Evolutionary conservation across 768 basidiomycete genomes (phyloP).

Genomic region (Amyloporia xantha): DNA sequence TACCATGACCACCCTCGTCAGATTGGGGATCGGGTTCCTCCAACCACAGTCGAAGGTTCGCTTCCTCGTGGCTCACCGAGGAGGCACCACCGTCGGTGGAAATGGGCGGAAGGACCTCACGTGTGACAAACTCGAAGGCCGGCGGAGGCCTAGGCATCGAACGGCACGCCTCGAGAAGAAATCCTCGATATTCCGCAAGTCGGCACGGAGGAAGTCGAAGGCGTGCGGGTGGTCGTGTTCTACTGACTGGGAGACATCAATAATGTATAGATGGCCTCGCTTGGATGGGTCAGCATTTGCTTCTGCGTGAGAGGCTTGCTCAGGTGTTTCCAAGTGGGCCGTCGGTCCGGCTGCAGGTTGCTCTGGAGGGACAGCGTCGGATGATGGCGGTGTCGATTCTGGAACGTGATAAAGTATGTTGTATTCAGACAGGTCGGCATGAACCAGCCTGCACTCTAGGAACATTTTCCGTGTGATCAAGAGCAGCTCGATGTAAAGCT

Average conservation of each 20-base stretch:
- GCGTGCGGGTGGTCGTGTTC: constrained; percentile 97
- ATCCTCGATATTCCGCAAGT: constrained; percentile 89
- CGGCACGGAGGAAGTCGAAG: constrained; percentile 91
- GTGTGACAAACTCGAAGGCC: constrained; percentile 89
- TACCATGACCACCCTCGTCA: constrained; percentile 7
- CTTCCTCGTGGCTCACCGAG: constrained; percentile 9
- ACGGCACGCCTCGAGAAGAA: constrained; percentile 81
- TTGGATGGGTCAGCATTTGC: background rate
- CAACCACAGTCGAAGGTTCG: constrained; percentile 42
- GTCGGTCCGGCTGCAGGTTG: background rate
- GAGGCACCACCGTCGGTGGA: constrained; percentile 22
- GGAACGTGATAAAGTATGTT: constrained; percentile 82
- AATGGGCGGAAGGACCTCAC: constrained; percentile 36
- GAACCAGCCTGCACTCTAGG: constrained; percentile 87
- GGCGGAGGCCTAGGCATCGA: constrained; percentile 66
- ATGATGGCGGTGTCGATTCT: background rate
- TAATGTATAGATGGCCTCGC: constrained; percentile 71
- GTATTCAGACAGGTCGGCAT: constrained; percentile 98
- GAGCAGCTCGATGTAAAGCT: constrained; percentile 74
- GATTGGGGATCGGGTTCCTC: constrained; percentile 26
- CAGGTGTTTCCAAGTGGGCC: background rate
- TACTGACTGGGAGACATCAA: constrained; percentile 98
- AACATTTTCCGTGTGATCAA: constrained; percentile 79
- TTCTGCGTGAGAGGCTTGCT: background rate
- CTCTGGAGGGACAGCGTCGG: too few relatives aligned